Base-by-base conservation (phyloP, 2,329 filamentous ascomycete genomes). In the Monascus ruber region DNA sequence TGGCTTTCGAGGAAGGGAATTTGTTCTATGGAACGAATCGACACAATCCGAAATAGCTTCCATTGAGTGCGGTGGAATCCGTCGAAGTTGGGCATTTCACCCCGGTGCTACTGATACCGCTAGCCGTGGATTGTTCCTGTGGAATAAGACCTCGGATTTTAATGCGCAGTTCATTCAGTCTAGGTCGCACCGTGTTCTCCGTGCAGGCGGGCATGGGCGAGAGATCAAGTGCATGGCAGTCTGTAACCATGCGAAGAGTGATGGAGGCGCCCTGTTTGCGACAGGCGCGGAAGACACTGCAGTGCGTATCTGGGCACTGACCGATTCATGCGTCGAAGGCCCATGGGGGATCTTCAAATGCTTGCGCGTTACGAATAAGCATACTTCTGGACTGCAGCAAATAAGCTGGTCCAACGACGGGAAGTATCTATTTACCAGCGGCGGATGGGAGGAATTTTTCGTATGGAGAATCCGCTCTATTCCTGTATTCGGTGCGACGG, bases 371-470 rank as follows among this genome's bases (percentile, higher is more conserved):
- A 60, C 94, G 17, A 81, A 85, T 47, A 77, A 76, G 39, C 91
- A 98, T 55, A 81, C 78, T 1, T 81, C 86, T 0, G 91, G 89
- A 0, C 76, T 96, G 5, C 89, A 95, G 58, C 74, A 80, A 44
- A 66, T 94, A 1, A 73, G 73, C 43, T 96, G 86, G 85, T 77
- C 83, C 1, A 56, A 59, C 0, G 72, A 76, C 35, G 75, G 81
- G 2, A 59, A 68, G 1, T 83, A 81, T 49, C 73, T 98, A 2
- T 83, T 96, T 56, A 94, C 85, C 47, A 88, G 85, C 51, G 86
- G 77, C 5, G 91, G 88, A 0, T 81, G 79, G 44, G 89, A 95
- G 58, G 89, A 98, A 60, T 82, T 96, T 46, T 89, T 81, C 50
- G 73, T 88, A 7, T 98, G 91, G 89, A 73, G 76, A 32, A 60